Conservation (phyloP, 2,329 filamentous ascomycete genomes). For the Fusarium vanettenii region DNA sequence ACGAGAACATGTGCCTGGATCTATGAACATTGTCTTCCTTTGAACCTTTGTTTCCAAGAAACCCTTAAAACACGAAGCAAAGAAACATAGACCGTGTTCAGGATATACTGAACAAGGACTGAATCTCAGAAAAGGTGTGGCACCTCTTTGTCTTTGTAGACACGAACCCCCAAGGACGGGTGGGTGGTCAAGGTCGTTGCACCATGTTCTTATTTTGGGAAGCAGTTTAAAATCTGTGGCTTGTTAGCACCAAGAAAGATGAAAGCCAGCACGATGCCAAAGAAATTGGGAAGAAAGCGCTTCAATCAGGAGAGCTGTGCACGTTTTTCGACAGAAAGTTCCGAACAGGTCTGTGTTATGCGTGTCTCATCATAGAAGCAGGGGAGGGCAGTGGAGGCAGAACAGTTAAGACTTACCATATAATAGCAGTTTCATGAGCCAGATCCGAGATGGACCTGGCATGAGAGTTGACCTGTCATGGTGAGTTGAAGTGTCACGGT, state of each 20-base stretch:
- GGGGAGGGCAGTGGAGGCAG: not conserved
- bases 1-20: not conserved
- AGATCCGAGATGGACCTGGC: not conserved
- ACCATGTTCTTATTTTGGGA: slow-evolving; percentile 24
- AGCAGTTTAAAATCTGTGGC: slow-evolving; percentile 11
- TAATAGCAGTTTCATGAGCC: not conserved
- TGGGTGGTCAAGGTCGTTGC: slow-evolving; percentile 8
- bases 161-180: slow-evolving; percentile 11
- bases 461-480: not conserved
- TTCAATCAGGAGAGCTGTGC: slow-evolving; percentile 40
- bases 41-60: slow-evolving; percentile 26
- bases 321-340: slow-evolving; percentile 47
- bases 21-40: slow-evolving; percentile 17
- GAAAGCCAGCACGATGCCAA: slow-evolving; percentile 4
- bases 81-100: not conserved
- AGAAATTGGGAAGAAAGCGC: slow-evolving; percentile 8
- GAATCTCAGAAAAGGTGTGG: slow-evolving; percentile 12
- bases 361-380: slow-evolving; percentile 44
- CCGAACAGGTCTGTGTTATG: slow-evolving; percentile 52
- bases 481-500: slow-evolving; percentile 1
- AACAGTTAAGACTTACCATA: slow-evolving; percentile 18
- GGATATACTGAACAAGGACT: slow-evolving; percentile 19
- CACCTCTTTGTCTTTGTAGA: slow-evolving; percentile 24
- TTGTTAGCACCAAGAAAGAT: slow-evolving; percentile 26
- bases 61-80: slow-evolving; percentile 7